Evolutionary conservation across 768 basidiomycete genomes (phyloP).

Genomic region (Amanita rubescens): DNA sequence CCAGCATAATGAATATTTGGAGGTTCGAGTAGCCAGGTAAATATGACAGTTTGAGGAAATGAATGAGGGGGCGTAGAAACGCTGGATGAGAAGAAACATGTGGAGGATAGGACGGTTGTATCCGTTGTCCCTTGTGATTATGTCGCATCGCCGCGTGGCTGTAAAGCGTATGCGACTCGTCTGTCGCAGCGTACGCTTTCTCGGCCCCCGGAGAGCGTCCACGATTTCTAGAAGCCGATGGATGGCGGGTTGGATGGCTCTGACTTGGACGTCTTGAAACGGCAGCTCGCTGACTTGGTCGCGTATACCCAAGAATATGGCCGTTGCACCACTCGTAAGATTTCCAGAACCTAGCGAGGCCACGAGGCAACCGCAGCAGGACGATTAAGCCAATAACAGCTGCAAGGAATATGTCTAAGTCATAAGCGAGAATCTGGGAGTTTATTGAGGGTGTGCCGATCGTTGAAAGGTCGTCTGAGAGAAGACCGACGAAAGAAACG

Average conservation of each 20-base stretch:
- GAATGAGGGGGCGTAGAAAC: constrained; percentile 36
- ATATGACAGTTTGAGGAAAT: constrained; percentile 32
- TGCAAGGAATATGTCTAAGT: constrained; percentile 41
- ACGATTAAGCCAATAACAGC: constrained; percentile 32
- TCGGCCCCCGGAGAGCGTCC: background rate
- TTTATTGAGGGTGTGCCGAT: background rate
- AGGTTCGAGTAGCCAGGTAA: constrained; percentile 41
- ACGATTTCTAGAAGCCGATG: background rate
- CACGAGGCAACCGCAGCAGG: constrained; percentile 42
- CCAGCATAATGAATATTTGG: constrained; percentile 36
- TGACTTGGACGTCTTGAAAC: background rate
- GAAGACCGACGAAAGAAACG: no score
- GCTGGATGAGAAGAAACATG: constrained; percentile 41
- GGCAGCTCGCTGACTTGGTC: background rate
- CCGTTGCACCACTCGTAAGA: constrained; percentile 48
- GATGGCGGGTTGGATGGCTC: background rate
- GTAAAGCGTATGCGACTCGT: constrained; percentile 27
- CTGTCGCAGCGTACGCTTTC: background rate
- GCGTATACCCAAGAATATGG: constrained; percentile 34
- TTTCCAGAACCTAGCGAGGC: constrained; percentile 44
- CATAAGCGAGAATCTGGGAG: constrained; percentile 22
- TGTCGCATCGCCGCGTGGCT: constrained; percentile 19
- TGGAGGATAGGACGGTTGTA: constrained; percentile 32
- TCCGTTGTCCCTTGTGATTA: constrained; percentile 19
- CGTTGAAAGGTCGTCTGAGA: no score